A percentile compares a stretch with the other conserved stretches of the same genome.
These are phyloP conservation scores for Syzygium aromaticum DNA, from an alignment of 345 rosid species.

Conservation along the genomic window DNA sequence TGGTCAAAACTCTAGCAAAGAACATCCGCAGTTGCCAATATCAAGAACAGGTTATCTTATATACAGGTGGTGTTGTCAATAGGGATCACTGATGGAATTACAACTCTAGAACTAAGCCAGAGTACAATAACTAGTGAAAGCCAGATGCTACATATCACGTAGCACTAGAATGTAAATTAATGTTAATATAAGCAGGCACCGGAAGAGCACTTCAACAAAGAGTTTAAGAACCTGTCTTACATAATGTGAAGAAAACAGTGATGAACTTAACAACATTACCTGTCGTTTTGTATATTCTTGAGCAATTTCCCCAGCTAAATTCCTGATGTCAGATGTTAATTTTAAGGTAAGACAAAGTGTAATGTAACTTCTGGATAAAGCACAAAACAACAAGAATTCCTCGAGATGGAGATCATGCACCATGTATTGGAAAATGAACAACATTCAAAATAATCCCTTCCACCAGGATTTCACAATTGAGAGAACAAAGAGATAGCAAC, in stretches of 20 bases:
- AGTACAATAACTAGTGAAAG: not conserved
- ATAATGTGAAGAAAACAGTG: not conserved
- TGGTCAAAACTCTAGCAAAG: not conserved
- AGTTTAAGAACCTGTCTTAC: not conserved
- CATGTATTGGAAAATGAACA: not conserved
- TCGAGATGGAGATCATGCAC: not conserved
- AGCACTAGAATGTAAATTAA: not conserved
- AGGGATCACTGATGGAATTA: not conserved
- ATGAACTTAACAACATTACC: slow-evolving; percentile 29
- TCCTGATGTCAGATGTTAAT: slow-evolving; percentile 29
- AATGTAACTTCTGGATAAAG: not conserved
- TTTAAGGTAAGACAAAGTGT: not conserved
- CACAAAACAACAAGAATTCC: not conserved
- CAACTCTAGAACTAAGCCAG: not conserved
- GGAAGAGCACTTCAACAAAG: not conserved
- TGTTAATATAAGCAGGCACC: not conserved
- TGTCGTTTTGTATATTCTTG: slow-evolving; percentile 66
- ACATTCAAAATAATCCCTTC: not conserved
- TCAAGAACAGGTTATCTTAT: not conserved
- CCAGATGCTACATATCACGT: not conserved
- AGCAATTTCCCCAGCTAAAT: slow-evolving; percentile 85
- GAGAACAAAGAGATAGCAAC: not conserved
- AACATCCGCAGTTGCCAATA: not conserved
- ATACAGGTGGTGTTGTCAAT: not conserved
- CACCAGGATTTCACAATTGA: not conserved